phyloP scores from a whole-genome alignment of 495 filamentous ascomycete species.

The Darksidea phi region DNA sequence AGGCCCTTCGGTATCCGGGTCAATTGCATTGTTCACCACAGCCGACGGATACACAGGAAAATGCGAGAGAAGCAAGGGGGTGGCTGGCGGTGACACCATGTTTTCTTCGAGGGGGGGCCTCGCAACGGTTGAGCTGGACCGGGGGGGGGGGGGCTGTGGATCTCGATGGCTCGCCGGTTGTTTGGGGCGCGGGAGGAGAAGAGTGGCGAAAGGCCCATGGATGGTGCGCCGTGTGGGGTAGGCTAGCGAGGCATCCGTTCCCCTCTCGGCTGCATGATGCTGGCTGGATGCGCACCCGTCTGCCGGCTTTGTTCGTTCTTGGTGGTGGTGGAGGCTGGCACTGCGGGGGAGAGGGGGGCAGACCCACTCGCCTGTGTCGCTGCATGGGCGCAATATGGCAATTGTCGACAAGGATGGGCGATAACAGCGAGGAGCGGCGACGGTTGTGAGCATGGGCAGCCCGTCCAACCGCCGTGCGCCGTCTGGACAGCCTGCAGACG shows the following conservation, averaged over 20 bases:
- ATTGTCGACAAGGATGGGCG: slow-evolving; percentile 19
- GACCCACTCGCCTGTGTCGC: no score
- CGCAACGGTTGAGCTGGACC: neutral
- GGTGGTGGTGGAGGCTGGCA: no score
- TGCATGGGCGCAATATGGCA: no score
- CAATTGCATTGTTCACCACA: no score
- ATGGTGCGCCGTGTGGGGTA: slow-evolving; percentile 10
- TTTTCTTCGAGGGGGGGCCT: neutral
- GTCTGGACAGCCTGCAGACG: slow-evolving; percentile 6
- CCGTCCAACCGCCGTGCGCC: slow-evolving; percentile 13
- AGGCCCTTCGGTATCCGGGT: neutral
- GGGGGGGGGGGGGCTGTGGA: neutral
- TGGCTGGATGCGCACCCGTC: neutral
- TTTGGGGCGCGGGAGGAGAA: neutral
- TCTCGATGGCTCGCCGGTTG: neutral
- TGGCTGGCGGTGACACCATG: neutral
- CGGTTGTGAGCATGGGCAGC: neutral
- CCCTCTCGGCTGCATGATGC: neutral
- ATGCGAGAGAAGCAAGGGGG: no score
- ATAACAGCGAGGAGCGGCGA: slow-evolving; percentile 4
- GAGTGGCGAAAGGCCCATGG: neutral
- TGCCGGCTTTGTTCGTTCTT: no score
- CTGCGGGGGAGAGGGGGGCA: no score
- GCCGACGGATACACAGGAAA: no score
- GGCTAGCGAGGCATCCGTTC: neutral